Evolutionary conservation across 1,139 yeast species (phyloP).

Genomic region (Meyerozyma carpophila): DNA sequence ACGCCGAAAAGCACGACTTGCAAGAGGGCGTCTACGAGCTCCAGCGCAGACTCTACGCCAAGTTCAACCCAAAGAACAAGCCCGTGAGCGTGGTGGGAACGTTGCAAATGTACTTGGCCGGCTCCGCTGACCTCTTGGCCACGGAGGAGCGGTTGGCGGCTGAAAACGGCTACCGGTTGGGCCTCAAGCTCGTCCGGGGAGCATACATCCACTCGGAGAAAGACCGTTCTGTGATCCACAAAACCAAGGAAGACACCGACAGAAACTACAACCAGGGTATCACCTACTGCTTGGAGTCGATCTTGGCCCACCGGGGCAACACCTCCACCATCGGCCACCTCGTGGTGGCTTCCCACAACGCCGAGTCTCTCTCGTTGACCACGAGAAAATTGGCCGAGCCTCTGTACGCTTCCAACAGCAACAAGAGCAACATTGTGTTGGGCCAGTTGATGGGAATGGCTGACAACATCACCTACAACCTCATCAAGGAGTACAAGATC

Average conservation of each 20-base stretch:
- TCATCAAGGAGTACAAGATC: slow-evolving; percentile 59
- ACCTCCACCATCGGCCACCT: slow-evolving; percentile 68
- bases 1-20: slow-evolving; percentile 85
- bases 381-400: slow-evolving; percentile 42
- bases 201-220: slow-evolving; percentile 93
- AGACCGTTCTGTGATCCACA: slow-evolving; percentile 66
- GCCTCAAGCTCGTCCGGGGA: slow-evolving; percentile 93
- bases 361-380: slow-evolving; percentile 69
- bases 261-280: slow-evolving; percentile 69
- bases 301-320: slow-evolving; percentile 42
- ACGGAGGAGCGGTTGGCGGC: slow-evolving; percentile 63
- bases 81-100: slow-evolving; percentile 82
- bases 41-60: slow-evolving; percentile 75
- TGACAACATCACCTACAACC: slow-evolving; percentile 76
- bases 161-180: slow-evolving; percentile 63
- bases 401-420: slow-evolving; percentile 20
- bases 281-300: slow-evolving; percentile 55
- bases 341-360: slow-evolving; percentile 90
- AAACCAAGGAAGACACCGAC: slow-evolving; percentile 75
- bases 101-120: slow-evolving; percentile 84
- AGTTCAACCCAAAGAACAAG: slow-evolving; percentile 57
- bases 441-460: slow-evolving; percentile 97
- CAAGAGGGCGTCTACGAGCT: slow-evolving; percentile 90
- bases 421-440: slow-evolving; percentile 65
- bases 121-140: slow-evolving; percentile 57